Conservation (phyloP, 139 green algal genomes). For the Coelastrella sp. region DNA sequence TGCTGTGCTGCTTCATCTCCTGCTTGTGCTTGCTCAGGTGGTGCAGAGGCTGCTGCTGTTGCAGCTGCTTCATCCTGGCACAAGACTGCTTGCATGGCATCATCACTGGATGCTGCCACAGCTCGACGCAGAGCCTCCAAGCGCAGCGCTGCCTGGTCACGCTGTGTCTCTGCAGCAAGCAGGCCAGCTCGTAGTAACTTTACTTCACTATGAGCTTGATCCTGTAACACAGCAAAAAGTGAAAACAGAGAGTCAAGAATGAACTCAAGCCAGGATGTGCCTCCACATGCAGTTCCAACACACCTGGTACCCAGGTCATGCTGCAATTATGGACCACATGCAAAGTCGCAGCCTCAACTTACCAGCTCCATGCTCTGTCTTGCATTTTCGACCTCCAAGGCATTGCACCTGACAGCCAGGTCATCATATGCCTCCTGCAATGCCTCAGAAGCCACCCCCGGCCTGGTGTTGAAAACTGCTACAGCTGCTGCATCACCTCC, state of each 20-base stretch:
- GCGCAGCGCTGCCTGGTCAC: constrained; percentile 35
- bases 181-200: neutral
- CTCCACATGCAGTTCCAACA: too few species aligned
- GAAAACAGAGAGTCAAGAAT: neutral
- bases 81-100: constrained; percentile 7
- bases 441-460: constrained; percentile 53
- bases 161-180: constrained; percentile 38
- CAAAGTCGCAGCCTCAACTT: too few species aligned
- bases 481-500: neutral
- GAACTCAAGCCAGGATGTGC: too few species aligned
- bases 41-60: too few species aligned
- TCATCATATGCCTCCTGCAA: constrained; percentile 64
- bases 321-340: too few species aligned
- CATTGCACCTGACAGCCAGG: constrained; percentile 22
- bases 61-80: constrained; percentile 16
- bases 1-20: constrained; percentile 2
- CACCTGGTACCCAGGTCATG: too few species aligned
- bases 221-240: neutral
- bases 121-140: constrained; percentile 53
- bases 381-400: constrained; percentile 71
- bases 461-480: neutral
- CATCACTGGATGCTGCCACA: neutral
- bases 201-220: neutral
- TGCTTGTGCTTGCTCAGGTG: neutral
- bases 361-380: constrained; percentile 76